Percentiles rank a stretch among this genome's conserved stretches.
Evolutionary conservation across 2,329 filamentous ascomycete species (phyloP).

Genomic region (Penicillium sp.): DNA sequence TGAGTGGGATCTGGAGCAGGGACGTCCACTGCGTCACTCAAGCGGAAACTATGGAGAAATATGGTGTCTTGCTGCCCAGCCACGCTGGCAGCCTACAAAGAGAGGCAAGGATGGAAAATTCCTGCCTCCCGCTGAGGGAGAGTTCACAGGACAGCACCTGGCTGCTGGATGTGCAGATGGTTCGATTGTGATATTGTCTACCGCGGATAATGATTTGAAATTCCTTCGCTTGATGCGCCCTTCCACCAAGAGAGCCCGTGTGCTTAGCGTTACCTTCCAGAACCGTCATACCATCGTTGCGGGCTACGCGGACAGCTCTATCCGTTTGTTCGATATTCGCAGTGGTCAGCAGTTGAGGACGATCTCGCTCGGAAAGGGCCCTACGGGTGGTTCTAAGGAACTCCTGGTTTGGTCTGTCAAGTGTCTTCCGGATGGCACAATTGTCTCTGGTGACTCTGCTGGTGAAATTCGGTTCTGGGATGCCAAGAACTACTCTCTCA

Average conservation of each 20-base stretch:
- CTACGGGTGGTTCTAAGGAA: slow-evolving; percentile 74
- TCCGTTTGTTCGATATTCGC: slow-evolving; percentile 83
- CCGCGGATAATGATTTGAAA: slow-evolving; percentile 76
- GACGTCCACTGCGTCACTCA: slow-evolving; percentile 74
- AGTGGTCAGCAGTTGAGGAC: slow-evolving; percentile 73
- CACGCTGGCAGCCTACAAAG: slow-evolving; percentile 50
- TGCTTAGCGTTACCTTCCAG: slow-evolving; percentile 89
- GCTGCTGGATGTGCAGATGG: slow-evolving; percentile 91
- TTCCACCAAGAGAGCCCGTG: slow-evolving; percentile 79
- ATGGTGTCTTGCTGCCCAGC: slow-evolving; percentile 92
- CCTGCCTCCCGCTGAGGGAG: slow-evolving; percentile 36
- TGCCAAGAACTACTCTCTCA: slow-evolving; percentile 83
- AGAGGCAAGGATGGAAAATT: slow-evolving; percentile 38
- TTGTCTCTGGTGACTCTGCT: slow-evolving; percentile 91
- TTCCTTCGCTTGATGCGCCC: slow-evolving; percentile 77
- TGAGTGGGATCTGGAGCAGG: slow-evolving; percentile 88
- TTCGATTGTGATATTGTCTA: slow-evolving; percentile 81
- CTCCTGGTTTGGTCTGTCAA: slow-evolving; percentile 93
- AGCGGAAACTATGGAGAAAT: slow-evolving; percentile 94
- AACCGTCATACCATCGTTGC: slow-evolving; percentile 78
- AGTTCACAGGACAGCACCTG: slow-evolving; percentile 60
- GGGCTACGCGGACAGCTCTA: slow-evolving; percentile 94
- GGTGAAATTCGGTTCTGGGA: slow-evolving; percentile 94
- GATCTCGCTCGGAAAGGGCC: slow-evolving; percentile 81
- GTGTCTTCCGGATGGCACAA: slow-evolving; percentile 80